phyloP scores from a whole-genome alignment of 495 filamentous ascomycete genomes.

The Jackrogersella multiformis region DNA sequence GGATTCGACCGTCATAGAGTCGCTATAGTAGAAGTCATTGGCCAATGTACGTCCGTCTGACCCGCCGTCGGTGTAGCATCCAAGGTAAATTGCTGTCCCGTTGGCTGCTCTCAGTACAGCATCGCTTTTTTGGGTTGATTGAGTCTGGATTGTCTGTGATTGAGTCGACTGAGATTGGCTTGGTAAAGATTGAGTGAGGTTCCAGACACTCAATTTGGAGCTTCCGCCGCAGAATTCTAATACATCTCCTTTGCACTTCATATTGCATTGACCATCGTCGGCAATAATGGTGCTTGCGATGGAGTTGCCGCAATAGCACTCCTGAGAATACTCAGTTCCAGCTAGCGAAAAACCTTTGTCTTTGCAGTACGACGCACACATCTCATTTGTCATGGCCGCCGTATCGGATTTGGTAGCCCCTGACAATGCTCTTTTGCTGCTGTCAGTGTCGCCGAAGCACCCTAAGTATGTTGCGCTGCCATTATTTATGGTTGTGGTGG shows the following conservation, averaged over 20 bases:
- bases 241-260: constrained; percentile 52
- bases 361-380: constrained; percentile 52
- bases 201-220: constrained; percentile 42
- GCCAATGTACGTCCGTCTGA: constrained; percentile 17
- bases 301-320: constrained; percentile 54
- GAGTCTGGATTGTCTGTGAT: not conserved
- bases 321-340: constrained; percentile 52
- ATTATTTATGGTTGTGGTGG: constrained; percentile 28
- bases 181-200: not conserved
- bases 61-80: constrained; percentile 26
- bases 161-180: not conserved
- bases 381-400: constrained; percentile 54
- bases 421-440: constrained; percentile 34
- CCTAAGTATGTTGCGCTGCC: constrained; percentile 23
- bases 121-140: not conserved
- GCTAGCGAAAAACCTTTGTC: constrained; percentile 47
- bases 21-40: constrained; percentile 12
- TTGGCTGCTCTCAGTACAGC: constrained; percentile 2
- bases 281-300: constrained; percentile 39
- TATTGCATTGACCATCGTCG: constrained; percentile 47
- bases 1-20: constrained; percentile 36
- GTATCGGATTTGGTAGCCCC: constrained; percentile 40
- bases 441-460: constrained; percentile 34
- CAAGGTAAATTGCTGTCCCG: constrained; percentile 17
- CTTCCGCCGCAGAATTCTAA: constrained; percentile 55